These are phyloP conservation scores for Aspergillus neotritici DNA, from an alignment of 2,329 filamentous ascomycete species.

Conservation along the genomic window DNA sequence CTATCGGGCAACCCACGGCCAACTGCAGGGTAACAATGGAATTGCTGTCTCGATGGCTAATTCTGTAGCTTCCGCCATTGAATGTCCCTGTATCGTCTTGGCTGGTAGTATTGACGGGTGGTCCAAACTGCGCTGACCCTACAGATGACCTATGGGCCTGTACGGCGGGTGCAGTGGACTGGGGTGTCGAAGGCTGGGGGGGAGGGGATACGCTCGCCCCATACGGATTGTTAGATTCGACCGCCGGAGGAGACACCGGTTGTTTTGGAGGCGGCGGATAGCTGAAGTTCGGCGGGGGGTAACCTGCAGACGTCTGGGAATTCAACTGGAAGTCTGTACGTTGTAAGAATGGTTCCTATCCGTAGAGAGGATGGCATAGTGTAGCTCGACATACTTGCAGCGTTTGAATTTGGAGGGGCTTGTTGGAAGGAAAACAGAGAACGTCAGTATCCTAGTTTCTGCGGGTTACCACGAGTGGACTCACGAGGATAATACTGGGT, in stretches of 20 bases:
- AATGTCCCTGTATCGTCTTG: conserved; percentile 91
- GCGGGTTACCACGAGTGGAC: neutral
- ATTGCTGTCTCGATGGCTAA: conserved; percentile 88
- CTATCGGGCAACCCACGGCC: conserved; percentile 79
- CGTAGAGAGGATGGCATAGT: neutral
- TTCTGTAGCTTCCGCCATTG: conserved; percentile 89
- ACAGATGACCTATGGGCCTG: conserved; percentile 30
- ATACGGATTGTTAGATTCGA: neutral
- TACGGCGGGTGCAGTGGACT: conserved; percentile 8
- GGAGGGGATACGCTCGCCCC: conserved; percentile 1
- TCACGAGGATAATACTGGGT: conserved; percentile 12
- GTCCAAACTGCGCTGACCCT: conserved; percentile 43
- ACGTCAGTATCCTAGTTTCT: neutral
- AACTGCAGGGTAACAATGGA: conserved; percentile 83
- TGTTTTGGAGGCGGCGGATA: conserved; percentile 23
- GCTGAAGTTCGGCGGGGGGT: conserved; percentile 18
- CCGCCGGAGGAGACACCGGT: conserved; percentile 16
- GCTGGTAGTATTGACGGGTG: conserved; percentile 58
- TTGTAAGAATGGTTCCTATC: too few species aligned
- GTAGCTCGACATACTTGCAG: conserved; percentile 10
- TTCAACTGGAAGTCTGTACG: too few species aligned
- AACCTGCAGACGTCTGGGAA: conserved; percentile 13
- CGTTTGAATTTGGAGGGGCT: conserved; percentile 7
- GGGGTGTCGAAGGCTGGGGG: conserved; percentile 11
- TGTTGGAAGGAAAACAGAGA: neutral